Evolutionary conservation across 805 yeast species (phyloP), one percentile per base, ranked within the genome.

Genomic region (Barnettozyma vustinii): DNA sequence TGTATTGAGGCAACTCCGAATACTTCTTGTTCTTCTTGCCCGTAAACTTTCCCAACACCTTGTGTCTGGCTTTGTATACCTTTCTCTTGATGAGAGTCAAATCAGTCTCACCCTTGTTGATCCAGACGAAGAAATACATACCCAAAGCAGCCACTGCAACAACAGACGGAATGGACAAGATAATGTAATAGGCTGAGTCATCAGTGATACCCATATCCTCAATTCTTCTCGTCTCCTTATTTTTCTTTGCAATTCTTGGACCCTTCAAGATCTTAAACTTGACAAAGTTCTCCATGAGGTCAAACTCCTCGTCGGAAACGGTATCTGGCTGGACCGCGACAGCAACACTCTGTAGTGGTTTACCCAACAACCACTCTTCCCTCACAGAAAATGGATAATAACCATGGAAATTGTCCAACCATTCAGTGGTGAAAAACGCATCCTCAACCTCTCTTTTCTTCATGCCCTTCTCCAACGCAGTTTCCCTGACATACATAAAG

Each of bases 291-390:
- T 70, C 62, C 53, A 79, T 53, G 13, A 79, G 69, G 52, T 79
- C 73, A 60, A 84, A 84, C 2, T 83, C 91, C 3, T 82, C 87
- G 62, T 83, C 89, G 3, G 71, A 59, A 18, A 83, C 72, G 41
- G 70, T 71, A 47, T 80, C 84, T 1, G 95, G 92, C 65, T 90
- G 96, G 43, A 89, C 74, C 3, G 91, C 73, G 39, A 89, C 67
- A 44, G 83, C 70, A 12, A 86, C 81, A 52, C 76, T 75, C 58
- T 77, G 79, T 50, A 71, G 69, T 56, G 72, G 77, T 55, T 69
- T 64, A 4, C 76, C 83, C 36, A 71, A 71, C 30, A 88, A 68
- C 91, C 95, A 88, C 12, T 74, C 80, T 48, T 77, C 80, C 35
- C 75, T 63, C 37, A 87, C 68, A 36, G 79, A 79, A 39, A 89